Conservation (phyloP, 768 basidiomycete genomes). For the Lyophyllum atratum region DNA sequence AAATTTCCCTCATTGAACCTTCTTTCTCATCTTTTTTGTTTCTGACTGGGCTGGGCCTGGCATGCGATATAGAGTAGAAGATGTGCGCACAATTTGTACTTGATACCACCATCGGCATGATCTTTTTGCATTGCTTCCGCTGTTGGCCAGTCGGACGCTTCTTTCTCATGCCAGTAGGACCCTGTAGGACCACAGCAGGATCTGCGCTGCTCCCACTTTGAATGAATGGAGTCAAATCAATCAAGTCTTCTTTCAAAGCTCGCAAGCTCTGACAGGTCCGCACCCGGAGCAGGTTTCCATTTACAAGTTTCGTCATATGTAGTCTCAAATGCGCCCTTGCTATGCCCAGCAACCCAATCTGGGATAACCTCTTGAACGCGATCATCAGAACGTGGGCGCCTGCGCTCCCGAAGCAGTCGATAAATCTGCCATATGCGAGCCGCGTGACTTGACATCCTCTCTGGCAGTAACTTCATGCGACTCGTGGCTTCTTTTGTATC, state of each 20-base stretch:
- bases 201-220: neutral
- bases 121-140: neutral
- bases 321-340: too few species aligned
- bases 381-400: neutral
- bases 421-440: neutral
- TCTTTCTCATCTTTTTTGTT: neutral
- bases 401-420: neutral
- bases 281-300: neutral
- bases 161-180: neutral
- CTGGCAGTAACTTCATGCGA: neutral
- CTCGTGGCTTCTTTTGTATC: neutral
- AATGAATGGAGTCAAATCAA: too few species aligned
- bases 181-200: neutral
- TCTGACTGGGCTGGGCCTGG: conserved; percentile 2
- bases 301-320: too few species aligned
- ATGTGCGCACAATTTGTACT: conserved; percentile 8
- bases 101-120: neutral
- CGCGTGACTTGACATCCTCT: neutral
- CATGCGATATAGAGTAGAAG: conserved; percentile 3
- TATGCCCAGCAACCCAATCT: neutral
- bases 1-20: neutral
- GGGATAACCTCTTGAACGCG: neutral
- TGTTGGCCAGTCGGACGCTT: neutral
- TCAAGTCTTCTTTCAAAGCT: neutral
- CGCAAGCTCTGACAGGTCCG: neutral